Conservation (phyloP, 371 early-diverging fungal genomes). For the Caulochytrium protostelioides region DNA sequence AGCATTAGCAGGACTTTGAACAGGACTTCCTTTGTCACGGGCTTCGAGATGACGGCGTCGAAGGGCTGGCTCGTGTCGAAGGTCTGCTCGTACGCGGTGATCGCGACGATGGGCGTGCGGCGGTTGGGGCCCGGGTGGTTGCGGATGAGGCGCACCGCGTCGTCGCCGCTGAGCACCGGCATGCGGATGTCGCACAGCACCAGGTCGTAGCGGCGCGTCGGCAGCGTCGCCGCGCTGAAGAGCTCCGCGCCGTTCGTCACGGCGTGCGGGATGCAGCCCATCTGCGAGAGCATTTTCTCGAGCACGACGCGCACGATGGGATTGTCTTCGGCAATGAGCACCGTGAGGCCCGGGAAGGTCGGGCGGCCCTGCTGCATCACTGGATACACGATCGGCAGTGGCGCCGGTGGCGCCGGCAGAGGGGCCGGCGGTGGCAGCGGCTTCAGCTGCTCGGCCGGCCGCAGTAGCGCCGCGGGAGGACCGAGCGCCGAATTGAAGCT, state of each 20-base stretch:
- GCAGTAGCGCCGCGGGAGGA: no score
- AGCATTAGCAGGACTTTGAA: conserved; percentile 7
- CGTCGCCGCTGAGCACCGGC: conserved; percentile 8
- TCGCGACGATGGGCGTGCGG: conserved; percentile 18
- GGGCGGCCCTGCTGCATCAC: not conserved
- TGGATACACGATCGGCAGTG: not conserved
- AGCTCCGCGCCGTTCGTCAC: conserved; percentile 79
- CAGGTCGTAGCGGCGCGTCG: conserved; percentile 62
- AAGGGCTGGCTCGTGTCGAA: conserved; percentile 20
- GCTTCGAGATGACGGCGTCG: conserved; percentile 49
- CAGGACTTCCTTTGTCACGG: conserved; percentile 38
- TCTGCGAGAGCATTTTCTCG: conserved; percentile 49
- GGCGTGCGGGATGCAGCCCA: conserved; percentile 53
- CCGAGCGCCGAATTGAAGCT: no score
- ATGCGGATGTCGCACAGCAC: conserved; percentile 84
- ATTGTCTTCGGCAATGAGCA: conserved; percentile 71
- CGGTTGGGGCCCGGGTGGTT: conserved; percentile 10
- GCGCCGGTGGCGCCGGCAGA: not conserved
- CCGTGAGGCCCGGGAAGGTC: not conserved
- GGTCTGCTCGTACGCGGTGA: conserved; percentile 21
- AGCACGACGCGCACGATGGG: conserved; percentile 67
- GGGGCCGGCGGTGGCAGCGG: no score
- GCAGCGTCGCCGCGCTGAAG: conserved; percentile 65
- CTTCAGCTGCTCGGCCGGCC: no score
- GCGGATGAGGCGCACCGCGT: not conserved